These are phyloP conservation scores for Oldenlandia corymbosa DNA, from an alignment of 257 asterid genomes.

Conservation along the genomic window DNA sequence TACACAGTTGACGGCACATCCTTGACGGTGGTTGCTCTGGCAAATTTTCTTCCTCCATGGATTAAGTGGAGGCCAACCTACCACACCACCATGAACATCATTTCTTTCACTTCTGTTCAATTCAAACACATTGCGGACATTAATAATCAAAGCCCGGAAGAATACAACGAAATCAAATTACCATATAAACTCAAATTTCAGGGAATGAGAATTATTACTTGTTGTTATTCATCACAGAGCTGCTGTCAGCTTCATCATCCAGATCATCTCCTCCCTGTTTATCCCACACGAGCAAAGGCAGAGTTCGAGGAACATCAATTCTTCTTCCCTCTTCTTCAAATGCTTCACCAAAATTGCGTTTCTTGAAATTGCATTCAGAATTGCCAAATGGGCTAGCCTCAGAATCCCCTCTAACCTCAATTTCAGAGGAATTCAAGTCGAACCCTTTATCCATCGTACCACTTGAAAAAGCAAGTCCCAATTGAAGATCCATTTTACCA, in stretches of 20 bases:
- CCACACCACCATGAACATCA: conserved; percentile 22
- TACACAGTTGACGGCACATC: conserved; percentile 20
- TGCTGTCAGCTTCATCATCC: conserved; percentile 15
- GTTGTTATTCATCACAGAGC: conserved; percentile 6
- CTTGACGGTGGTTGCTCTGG: conserved; percentile 21
- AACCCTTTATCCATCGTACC: conserved; percentile 21
- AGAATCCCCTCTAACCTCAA: not conserved
- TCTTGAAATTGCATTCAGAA: conserved; percentile 10
- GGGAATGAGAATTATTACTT: conserved; percentile 2
- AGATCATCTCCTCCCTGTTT: conserved; percentile 13
- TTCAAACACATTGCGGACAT: not conserved
- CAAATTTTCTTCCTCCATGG: conserved; percentile 45
- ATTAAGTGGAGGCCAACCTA: conserved; percentile 70
- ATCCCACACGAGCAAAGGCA: conserved; percentile 39
- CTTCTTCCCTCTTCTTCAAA: conserved; percentile 21
- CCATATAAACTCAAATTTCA: too few relatives aligned
- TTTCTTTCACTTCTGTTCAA: conserved; percentile 23
- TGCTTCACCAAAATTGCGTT: conserved; percentile 23
- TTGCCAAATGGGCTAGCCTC: not conserved
- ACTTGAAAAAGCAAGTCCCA: conserved; percentile 41
- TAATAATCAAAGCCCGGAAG: not conserved
- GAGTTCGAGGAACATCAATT: conserved; percentile 27
- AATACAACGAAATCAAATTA: not conserved
- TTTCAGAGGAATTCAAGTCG: conserved; percentile 26
- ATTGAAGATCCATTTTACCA: conserved; percentile 43